A percentile compares a stretch with the other conserved stretches of the same genome.
Evolutionary conservation across 2,329 filamentous ascomycete species (phyloP).

Genomic region (Penicillium paneum): DNA sequence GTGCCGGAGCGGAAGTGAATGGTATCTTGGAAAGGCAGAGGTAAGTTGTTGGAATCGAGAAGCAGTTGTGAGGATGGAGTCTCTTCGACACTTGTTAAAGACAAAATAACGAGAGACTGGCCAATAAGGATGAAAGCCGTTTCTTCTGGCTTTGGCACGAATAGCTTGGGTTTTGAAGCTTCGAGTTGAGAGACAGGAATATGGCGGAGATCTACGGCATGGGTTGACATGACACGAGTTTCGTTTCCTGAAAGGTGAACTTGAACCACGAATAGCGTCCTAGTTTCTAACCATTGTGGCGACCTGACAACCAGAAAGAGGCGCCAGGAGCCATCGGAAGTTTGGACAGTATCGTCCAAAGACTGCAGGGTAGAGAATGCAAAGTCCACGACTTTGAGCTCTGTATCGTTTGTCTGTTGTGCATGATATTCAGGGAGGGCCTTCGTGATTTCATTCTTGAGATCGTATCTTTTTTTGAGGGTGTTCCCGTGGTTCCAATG

Average conservation of each 20-base stretch:
- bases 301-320: slow-evolving; percentile 62
- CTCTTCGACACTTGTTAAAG: slow-evolving; percentile 64
- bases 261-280: slow-evolving; percentile 74
- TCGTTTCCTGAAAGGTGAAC: slow-evolving; percentile 57
- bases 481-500: slow-evolving; percentile 83
- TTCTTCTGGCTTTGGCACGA: slow-evolving; percentile 73
- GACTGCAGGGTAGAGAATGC: slow-evolving; percentile 50
- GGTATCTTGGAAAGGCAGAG: slow-evolving; percentile 76
- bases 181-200: slow-evolving; percentile 44
- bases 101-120: slow-evolving; percentile 72
- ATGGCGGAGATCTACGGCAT: slow-evolving; percentile 64
- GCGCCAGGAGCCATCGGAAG: slow-evolving; percentile 47
- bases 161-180: slow-evolving; percentile 60
- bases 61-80: slow-evolving; percentile 75
- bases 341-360: slow-evolving; percentile 44
- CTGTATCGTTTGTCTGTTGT: slow-evolving; percentile 52
- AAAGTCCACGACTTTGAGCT: slow-evolving; percentile 76
- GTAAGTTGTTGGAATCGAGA: slow-evolving; percentile 60
- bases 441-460: slow-evolving; percentile 60
- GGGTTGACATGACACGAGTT: slow-evolving; percentile 61
- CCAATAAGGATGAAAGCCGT: slow-evolving; percentile 81
- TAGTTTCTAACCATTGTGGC: slow-evolving; percentile 47
- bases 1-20: slow-evolving; percentile 67
- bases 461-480: slow-evolving; percentile 68
- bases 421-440: slow-evolving; percentile 59